Base-by-base conservation (phyloP, 2,329 filamentous ascomycete species). In the Grosmannia penicillata region DNA sequence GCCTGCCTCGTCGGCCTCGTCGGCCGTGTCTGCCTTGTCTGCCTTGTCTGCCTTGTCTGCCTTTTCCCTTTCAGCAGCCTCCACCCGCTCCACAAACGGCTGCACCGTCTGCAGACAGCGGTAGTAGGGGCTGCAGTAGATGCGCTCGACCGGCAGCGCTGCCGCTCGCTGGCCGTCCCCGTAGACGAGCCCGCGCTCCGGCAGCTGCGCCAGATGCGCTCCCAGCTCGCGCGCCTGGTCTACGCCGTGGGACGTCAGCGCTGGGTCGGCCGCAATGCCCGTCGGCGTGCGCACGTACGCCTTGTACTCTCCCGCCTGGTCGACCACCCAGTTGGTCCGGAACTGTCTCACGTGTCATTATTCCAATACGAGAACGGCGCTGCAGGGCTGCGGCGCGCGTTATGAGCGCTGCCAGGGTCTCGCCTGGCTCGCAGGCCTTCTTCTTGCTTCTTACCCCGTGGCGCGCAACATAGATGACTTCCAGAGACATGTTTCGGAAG, bases 71-170 rank as follows among this genome's bases (percentile, higher is more conserved):
- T 24, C 26, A 11, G 8, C 13, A 15, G 37, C 25, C 15, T 19
- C 22, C 27, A 38, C 26, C 35, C 37, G 38, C 38, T 53, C 48
- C 18, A 78, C 63, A 48, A 78, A 78, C 0, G 86, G 85, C 34
- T 70, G 65, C 37, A 93, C 74, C 2, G 86, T 93, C 60, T 93
- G 82, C 30, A 93, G 63, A 53, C 86, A 94, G 46, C 86, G 75
- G 57, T 91, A 93, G 60, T 85, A 93, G 0, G 84, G 82, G 43
- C 79, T 86, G 24, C 75, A 82, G 62, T 94, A 96, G 48, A 96
- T 70, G 33, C 68, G 68, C 38, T 85, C 78, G 42, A 89, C 70
- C 2, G 78, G 72, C 25, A 82, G 81, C 15, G 75, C 59, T 32
- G 82, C 54, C 1, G 61, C 64, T 41, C 13, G 8, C 13, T 15